Evolutionary conservation across 306 rosid genomes (phyloP), one percentile per base, ranked within the genome.

Genomic region (Cucurbita argyrosperma): DNA sequence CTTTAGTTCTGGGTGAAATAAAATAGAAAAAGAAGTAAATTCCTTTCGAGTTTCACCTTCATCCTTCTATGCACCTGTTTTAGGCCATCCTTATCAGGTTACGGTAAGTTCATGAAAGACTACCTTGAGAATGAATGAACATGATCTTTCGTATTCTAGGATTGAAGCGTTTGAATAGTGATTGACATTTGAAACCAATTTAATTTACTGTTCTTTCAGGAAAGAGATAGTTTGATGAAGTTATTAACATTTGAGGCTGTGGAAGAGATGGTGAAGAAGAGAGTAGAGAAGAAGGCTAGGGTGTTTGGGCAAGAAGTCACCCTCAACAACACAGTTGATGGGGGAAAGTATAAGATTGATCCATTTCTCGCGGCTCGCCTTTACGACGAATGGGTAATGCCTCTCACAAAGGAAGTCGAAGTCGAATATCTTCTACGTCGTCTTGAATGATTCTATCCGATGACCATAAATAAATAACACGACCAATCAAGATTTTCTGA

Each of bases 391-490:
- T 89, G 97, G 99, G 60, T 91, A 15, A 91, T 95, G 77, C 99
- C 99, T 2, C 89, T 95, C 55, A 91, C 97, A 4, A 91, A 95
- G 81, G 72, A 60, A 35, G 97, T 95, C 62, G 81, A 95, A 79
- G 99, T 95, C 5, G 91, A 91, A 40, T 95, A 95, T 81, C 96
- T 95, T 42, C 85, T 95, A 30, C 85, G 74, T 16, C 92, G 97
- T 47, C 86, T 95, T 4, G 83, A 79, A 13, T 76, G 55, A 76
- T 42, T 40, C 53, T 65, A 16, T 62, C 19, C 4, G 4, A 30
- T 30, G 35, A 30, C 35, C 35, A 30, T 30, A 30, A 30, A 30
- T 30, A 30, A 30, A 30, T 30, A 30, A 30, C 35, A 30, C 3
- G 35, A 30, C 0, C 35, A 30, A 30, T 0, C 0, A 30, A 30